Percentiles rank a stretch among this genome's conserved stretches.
These are phyloP conservation scores for Tetrahymena elliotti DNA, from an alignment of 73 alveolate genomes.

Conservation along the genomic window DNA sequence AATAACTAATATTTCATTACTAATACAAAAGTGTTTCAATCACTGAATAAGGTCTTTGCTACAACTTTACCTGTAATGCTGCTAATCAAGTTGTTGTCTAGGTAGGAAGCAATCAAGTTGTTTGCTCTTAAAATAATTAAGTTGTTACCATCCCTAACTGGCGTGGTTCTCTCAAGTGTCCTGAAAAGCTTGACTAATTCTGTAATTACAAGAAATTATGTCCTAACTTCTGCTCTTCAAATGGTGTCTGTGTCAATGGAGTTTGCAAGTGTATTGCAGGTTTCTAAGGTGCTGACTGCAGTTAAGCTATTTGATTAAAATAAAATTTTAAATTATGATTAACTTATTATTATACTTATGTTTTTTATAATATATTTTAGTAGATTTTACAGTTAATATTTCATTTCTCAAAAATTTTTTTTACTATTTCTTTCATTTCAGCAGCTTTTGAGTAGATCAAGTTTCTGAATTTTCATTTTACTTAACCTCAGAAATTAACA, in stretches of 20 bases:
- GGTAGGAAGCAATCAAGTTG: not conserved
- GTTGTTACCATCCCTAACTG: not conserved
- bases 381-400: no score
- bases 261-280: not conserved
- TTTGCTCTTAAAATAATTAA: not conserved
- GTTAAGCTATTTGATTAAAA: not conserved
- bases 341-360: not conserved
- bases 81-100: not conserved
- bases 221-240: not conserved
- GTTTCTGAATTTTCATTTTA: no score
- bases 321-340: not conserved
- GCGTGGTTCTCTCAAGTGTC: not conserved
- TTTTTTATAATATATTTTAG: not conserved
- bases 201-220: not conserved
- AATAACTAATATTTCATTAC: not conserved
- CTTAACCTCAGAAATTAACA: no score
- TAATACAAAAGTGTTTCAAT: not conserved
- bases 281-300: not conserved
- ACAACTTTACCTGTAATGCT: not conserved
- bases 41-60: not conserved
- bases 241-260: not conserved
- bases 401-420: no score
- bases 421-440: no score
- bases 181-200: slow-evolving; percentile 1
- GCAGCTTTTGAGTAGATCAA: no score